A percentile compares a stretch with the other conserved stretches of the same genome.
phyloP scores from a whole-genome alignment of 257 asterid genomes.

The Schizonepeta tenuifolia region DNA sequence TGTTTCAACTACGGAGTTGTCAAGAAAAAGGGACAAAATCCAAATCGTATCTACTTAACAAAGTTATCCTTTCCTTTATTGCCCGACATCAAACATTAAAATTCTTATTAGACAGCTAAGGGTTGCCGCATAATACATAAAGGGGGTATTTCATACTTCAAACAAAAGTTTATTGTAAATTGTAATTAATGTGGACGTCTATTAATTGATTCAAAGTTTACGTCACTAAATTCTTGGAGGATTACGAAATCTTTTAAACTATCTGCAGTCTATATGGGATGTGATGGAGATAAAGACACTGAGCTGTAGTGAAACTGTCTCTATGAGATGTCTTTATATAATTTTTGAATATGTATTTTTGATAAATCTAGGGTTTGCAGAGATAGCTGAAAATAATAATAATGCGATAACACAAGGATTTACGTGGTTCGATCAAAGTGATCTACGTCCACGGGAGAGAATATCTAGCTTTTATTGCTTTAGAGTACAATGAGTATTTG shows the following conservation, averaged over 20 bases:
- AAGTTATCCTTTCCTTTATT: constrained; percentile 35
- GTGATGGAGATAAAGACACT: no score
- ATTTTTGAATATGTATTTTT: no score
- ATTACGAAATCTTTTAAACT: background rate
- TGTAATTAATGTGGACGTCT: background rate
- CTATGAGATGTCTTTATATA: no score
- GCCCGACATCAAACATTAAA: constrained; percentile 43
- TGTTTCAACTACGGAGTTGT: background rate
- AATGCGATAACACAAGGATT: no score
- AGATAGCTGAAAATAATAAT: no score
- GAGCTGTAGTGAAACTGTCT: no score
- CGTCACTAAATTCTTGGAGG: background rate
- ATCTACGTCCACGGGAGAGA: no score
- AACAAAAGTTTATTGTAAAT: background rate
- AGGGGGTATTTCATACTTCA: constrained; percentile 8
- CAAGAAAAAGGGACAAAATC: constrained; percentile 30
- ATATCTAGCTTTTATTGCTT: no score
- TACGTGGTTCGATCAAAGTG: no score
- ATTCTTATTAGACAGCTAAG: constrained; percentile 28
- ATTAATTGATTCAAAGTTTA: background rate
- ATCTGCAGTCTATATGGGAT: no score
- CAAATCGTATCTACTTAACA: constrained; percentile 39
- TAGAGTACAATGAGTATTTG: no score
- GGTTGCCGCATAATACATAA: constrained; percentile 16
- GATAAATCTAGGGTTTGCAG: no score